Base-by-base conservation (phyloP, 306 rosid genomes). In the Casuarina equisetifolia region DNA sequence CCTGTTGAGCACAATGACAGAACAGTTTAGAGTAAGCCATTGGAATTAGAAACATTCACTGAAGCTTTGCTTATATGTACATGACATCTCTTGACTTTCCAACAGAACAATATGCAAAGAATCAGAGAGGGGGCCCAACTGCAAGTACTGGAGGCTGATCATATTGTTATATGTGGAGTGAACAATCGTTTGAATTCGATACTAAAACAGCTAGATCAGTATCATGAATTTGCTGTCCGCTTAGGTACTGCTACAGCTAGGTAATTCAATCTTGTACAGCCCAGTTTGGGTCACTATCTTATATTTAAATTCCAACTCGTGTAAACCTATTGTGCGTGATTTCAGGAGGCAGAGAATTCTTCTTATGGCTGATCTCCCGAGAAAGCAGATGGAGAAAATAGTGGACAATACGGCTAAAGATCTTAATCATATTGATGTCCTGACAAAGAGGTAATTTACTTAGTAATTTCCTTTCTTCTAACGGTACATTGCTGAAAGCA, bases 331-430 rank as follows among this genome's bases (percentile, higher is more conserved):
- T 72, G 32, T 82, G 12, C 70, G 58, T 81, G 42, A 64, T 76
- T 82, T 72, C 86, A 95, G 99, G 92, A 95, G 76, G 85, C 99
- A 95, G 90, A 84, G 97, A 79, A 86, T 95, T 81, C 96, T 95
- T 82, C 97, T 95, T 78, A 87, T 95, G 99, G 91, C 98, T 4
- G 98, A 95, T 89, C 85, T 88, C 85, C 99, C 99, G 44, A 92
- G 99, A 82, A 90, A 92, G 83, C 96, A 95, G 84, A 95, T 92
- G 53, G 98, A 95, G 85, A 87, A 86, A 81, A 16, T 95, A 59
- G 97, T 93, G 69, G 97, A 92, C n/a, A 82, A 54, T 76, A 68
- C 90, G 39, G 86, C 92, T 19, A 95, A 89, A 82, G 99, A 91
- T 87, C 89, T 92, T 75, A 48, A 71, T 82, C 97, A 95, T 83